Percentiles rank a stretch among this genome's conserved stretches.
These are phyloP conservation scores for Galerina sulciceps DNA, from an alignment of 768 basidiomycete species.

Conservation along the genomic window DNA sequence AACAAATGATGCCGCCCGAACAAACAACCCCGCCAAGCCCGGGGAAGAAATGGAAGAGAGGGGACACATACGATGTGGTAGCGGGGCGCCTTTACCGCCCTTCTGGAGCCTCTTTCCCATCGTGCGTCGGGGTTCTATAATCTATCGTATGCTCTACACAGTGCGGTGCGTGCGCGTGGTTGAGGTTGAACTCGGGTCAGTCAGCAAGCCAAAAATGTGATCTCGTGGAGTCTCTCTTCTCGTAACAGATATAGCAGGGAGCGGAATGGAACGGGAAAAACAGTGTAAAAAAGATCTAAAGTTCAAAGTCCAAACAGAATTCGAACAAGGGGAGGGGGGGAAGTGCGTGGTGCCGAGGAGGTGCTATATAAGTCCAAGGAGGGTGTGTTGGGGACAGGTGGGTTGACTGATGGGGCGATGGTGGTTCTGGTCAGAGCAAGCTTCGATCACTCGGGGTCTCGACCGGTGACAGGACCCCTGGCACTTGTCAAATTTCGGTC, in stretches of 20 bases:
- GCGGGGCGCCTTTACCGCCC: slow-evolving; percentile 25
- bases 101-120: slow-evolving; percentile 21
- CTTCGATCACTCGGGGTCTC: slow-evolving; percentile 25
- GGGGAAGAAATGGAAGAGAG: neutral
- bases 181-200: neutral
- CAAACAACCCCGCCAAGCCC: neutral
- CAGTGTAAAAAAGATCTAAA: no score
- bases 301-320: no score
- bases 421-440: slow-evolving; percentile 24
- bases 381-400: neutral
- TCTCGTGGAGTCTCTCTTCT: no score
- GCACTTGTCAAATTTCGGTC: neutral
- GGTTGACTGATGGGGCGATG: slow-evolving; percentile 7
- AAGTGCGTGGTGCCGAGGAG: neutral
- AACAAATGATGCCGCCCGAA: neutral
- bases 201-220: neutral
- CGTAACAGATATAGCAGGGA: no score
- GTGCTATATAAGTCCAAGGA: neutral
- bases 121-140: slow-evolving; percentile 1
- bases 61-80: slow-evolving; percentile 22
- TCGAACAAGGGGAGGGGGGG: neutral
- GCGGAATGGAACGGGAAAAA: no score
- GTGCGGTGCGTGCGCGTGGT: no score
- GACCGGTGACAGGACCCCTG: slow-evolving; percentile 26
- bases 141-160: slow-evolving; percentile 1